A percentile compares a stretch with the other conserved stretches of the same genome.
phyloP scores from a whole-genome alignment of 2,329 filamentous ascomycete genomes.

The Colletotrichum aenigma region DNA sequence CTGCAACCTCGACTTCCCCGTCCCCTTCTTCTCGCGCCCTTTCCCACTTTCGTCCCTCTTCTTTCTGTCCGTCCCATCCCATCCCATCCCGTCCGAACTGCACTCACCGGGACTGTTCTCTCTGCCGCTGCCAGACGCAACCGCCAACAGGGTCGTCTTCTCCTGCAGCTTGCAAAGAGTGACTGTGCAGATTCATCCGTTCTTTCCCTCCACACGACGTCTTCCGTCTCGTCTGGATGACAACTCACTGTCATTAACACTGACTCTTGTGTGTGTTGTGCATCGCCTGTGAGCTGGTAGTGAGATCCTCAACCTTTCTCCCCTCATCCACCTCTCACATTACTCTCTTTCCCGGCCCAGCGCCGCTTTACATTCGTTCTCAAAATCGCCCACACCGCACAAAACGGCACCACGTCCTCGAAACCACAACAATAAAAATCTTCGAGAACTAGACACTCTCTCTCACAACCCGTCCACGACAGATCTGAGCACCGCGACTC shows the following conservation, averaged over 20 bases:
- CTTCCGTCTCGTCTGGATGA: slow-evolving; percentile 1
- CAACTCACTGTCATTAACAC: neutral
- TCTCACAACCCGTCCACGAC: neutral
- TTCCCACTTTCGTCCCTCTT: slow-evolving; percentile 13
- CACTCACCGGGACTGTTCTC: slow-evolving; percentile 11
- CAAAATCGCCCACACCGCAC: neutral
- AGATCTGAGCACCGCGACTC: neutral
- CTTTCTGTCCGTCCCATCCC: neutral
- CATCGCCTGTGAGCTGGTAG: slow-evolving; percentile 15
- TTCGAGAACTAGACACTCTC: neutral
- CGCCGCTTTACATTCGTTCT: slow-evolving; percentile 20
- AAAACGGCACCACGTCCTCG: neutral
- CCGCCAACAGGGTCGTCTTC: neutral
- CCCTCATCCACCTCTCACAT: slow-evolving; percentile 16
- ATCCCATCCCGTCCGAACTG: slow-evolving; percentile 13
- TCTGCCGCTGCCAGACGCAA: neutral
- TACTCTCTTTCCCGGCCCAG: slow-evolving; percentile 20
- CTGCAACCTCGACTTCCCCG: slow-evolving; percentile 7
- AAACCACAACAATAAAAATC: neutral
- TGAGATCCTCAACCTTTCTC: slow-evolving; percentile 5
- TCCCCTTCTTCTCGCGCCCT: slow-evolving; percentile 10
- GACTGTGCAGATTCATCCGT: slow-evolving; percentile 22
- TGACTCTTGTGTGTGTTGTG: neutral
- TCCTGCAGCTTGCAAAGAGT: slow-evolving; percentile 4
- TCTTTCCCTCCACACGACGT: slow-evolving; percentile 13